Percentiles rank a stretch among this genome's conserved stretches.
Evolutionary conservation across 257 asterid species (phyloP).

Genomic region (Cinchona pubescens): DNA sequence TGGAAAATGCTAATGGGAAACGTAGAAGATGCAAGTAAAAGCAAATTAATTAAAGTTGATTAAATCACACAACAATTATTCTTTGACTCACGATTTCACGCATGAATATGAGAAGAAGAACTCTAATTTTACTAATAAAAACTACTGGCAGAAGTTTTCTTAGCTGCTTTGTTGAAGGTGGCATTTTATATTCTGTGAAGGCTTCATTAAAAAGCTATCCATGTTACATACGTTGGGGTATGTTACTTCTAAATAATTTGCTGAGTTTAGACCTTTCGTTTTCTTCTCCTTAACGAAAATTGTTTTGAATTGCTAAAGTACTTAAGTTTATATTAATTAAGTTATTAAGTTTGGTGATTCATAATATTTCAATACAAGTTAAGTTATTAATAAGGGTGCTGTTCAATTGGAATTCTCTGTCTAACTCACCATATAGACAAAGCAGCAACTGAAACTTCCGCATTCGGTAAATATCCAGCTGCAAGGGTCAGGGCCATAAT

Average conservation of each 20-base stretch:
- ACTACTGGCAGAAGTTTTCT: too few species aligned
- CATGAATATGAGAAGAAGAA: neutral
- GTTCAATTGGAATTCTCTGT: too few species aligned
- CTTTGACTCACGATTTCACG: neutral
- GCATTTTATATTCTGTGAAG: neutral
- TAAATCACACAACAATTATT: too few species aligned
- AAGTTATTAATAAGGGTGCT: too few species aligned
- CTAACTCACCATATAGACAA: slow-evolving; percentile 8
- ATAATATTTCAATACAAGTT: neutral
- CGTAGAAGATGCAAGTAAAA: too few species aligned
- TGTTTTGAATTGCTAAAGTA: neutral
- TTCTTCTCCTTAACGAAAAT: neutral
- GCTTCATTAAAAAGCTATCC: too few species aligned
- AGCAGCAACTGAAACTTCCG: slow-evolving; percentile 31
- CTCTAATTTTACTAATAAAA: too few species aligned
- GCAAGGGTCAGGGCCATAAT: slow-evolving; percentile 32
- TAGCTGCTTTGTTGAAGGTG: neutral
- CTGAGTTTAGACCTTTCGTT: neutral
- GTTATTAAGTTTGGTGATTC: neutral
- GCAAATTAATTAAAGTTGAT: too few species aligned
- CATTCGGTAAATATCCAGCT: slow-evolving; percentile 39
- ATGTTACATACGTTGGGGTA: too few species aligned
- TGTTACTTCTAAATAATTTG: too few species aligned
- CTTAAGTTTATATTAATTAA: too few species aligned
- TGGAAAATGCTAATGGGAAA: too few species aligned